Base-by-base conservation (phyloP, 164 flowering plant genomes). In the Vitis amurensis region DNA sequence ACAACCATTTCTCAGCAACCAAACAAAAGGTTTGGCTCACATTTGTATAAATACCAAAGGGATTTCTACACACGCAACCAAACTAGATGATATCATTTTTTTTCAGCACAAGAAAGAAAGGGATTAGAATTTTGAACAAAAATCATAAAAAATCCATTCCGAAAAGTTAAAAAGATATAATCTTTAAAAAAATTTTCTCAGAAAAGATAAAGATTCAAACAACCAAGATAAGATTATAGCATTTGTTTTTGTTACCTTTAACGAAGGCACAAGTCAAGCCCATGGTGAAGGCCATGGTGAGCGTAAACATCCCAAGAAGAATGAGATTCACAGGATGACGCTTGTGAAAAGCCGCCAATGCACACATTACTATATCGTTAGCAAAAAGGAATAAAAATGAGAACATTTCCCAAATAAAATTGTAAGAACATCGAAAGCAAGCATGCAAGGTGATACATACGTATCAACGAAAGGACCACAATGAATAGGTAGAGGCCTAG, bases 181-280 rank as follows among this genome's bases (percentile, higher is more conserved):
- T 23, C 27, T 23, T 23, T 23, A 23, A 23, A 0, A 0, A 1
- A 23, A 0, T 1, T 23, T 23, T 23, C 27, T 0, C 27, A 23
- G 27, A 23, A 0, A 23, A 23, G 27, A 23, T 23, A 23, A 23
- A 23, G 27, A 23, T 23, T 23, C 44, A 3, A 37, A 37, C 44
- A 37, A 37, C 0, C 7, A 37, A 37, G 44, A 37, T 37, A 3
- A 37, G 4, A 37, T 37, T 37, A 37, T 37, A 37, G 44, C 27
- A 23, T 23, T 37, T 37, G 0, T 16, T n/a, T 49, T 71, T 23
- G 27, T 61, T 76, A 89, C 95, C 95, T 31, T 74, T 79, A 0
- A 88, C 78, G 37, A 74, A 85, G 3, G 95, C 89, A 71, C 94
- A 90, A 10, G 89, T 62, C 56, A 92, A 66, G 23, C 98, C 98